Base-by-base conservation (phyloP, 2,329 filamentous ascomycete species). In the Cordyceps cateniannulata region DNA sequence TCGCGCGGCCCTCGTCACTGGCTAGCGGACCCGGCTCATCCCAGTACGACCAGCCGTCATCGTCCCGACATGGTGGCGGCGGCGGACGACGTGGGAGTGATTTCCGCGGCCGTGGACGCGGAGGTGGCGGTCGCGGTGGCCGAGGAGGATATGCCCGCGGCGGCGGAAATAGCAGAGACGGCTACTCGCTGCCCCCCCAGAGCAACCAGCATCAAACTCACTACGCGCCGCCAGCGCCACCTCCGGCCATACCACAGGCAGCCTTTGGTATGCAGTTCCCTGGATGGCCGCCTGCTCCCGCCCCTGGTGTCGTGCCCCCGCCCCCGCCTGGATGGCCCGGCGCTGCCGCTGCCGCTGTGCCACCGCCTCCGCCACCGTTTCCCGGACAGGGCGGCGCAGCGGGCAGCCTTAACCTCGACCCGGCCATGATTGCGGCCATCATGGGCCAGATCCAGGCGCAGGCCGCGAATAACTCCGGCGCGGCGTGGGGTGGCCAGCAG, bases 1-100 rank as follows among this genome's bases (percentile, higher is more conserved):
- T 93, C 20, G 74, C 86, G 22, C 79, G 90, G 20, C 90, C 90
- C 1, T 78, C 82, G 20, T 86, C 86, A 53, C 85, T 88, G 62
- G 82, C 80, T 6, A 76, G 76, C 62, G 78, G 76, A 0, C 81
- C 77, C 67, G 76, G 69, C 47, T 68, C 78, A 67, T 71, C 70
- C 71, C 67, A 79, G 72, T 47, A 60, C 48, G 57, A 53, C 42
- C 57, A 47, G 40, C 38, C 64, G 4, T 69, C 69, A 25, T 64
- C 49, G 66, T 62, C 70, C 32, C 68, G 68, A 20, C 67, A 70
- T 12, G 70, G 70, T 20, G 70, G 78, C 14, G 44, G 44, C 42
- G 20, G 42, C n/a, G 75, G 78, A 9, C 73, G 76, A 18, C 75
- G 79, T 24, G 71, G 70, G 47, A 75, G 67, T 63, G 76, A 68